Conservation (phyloP, 1,284 basidiomycete genomes). For the Puccinia polysora region DNA sequence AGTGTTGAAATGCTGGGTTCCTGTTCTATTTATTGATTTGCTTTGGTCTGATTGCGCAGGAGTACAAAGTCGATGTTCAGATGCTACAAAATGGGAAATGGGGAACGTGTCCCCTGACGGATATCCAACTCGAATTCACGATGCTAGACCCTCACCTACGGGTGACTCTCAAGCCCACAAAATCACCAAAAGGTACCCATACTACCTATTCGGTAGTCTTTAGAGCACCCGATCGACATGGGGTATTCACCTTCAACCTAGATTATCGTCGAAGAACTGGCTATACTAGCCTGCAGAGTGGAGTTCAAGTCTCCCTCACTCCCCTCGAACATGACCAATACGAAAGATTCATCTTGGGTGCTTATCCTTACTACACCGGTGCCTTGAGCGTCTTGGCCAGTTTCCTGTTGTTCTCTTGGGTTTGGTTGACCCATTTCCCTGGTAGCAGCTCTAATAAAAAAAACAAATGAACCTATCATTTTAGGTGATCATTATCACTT, state of each 20-base stretch:
- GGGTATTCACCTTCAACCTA: constrained; percentile 92
- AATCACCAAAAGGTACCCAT: constrained; percentile 57
- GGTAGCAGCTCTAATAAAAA: constrained; percentile 12
- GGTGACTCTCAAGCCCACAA: constrained; percentile 62
- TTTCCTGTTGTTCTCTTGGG: constrained; percentile 29
- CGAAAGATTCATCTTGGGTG: constrained; percentile 84
- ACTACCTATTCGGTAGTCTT: constrained; percentile 62
- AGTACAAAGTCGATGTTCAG: constrained; percentile 68
- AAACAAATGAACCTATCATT: too few species aligned
- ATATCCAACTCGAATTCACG: constrained; percentile 89
- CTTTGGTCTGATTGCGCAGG: constrained; percentile 56
- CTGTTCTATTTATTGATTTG: not conserved
- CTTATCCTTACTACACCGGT: constrained; percentile 89
- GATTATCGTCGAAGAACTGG: constrained; percentile 66
- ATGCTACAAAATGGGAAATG: constrained; percentile 63
- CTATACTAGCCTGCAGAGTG: constrained; percentile 67
- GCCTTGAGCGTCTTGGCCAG: constrained; percentile 54
- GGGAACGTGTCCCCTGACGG: constrained; percentile 67
- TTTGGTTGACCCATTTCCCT: constrained; percentile 39
- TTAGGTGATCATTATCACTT: too few species aligned
- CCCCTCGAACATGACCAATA: constrained; percentile 92
- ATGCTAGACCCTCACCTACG: constrained; percentile 96
- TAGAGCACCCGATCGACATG: constrained; percentile 86
- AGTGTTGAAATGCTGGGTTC: not conserved
- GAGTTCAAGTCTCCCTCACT: constrained; percentile 74